Evolutionary conservation across 2,329 filamentous ascomycete species (phyloP).

Genomic region (Diaporthe sp.): DNA sequence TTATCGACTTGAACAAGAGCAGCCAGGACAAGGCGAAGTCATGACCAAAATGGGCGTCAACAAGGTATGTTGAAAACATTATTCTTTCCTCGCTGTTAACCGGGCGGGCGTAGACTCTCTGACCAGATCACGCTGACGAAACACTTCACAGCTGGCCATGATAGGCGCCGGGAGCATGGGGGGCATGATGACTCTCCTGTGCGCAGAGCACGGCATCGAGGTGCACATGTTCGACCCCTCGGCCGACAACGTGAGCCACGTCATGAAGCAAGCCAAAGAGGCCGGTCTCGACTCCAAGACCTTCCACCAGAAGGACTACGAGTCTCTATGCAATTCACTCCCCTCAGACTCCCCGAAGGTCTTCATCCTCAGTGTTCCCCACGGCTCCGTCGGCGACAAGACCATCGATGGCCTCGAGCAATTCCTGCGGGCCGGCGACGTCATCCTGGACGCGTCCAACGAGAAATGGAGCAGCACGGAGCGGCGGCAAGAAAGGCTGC

Average conservation of each 20-base stretch:
- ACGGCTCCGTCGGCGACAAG: conserved; percentile 55
- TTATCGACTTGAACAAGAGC: neutral
- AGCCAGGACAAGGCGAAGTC: neutral
- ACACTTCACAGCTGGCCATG: conserved; percentile 60
- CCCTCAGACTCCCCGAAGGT: conserved; percentile 56
- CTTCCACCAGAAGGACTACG: conserved; percentile 56
- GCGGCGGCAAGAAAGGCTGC: conserved; percentile 68
- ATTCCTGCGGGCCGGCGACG: conserved; percentile 71
- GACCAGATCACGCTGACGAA: neutral
- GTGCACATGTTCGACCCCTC: conserved; percentile 68
- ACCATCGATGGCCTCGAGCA: conserved; percentile 51
- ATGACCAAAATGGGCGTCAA: conserved; percentile 26
- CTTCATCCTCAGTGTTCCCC: conserved; percentile 65
- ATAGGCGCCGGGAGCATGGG: conserved; percentile 72
- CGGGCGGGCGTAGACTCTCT: neutral
- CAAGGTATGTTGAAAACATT: conserved; percentile 16
- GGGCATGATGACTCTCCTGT: conserved; percentile 69
- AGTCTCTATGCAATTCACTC: conserved; percentile 61
- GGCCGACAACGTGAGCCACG: conserved; percentile 56
- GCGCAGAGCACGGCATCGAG: conserved; percentile 67
- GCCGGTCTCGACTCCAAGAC: conserved; percentile 48
- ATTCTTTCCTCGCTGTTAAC: neutral
- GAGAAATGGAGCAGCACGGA: conserved; percentile 77
- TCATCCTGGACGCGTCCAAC: conserved; percentile 78
- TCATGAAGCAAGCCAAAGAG: conserved; percentile 51